Evolutionary conservation across 2,329 filamentous ascomycete species (phyloP).

Genomic region (Botrytis byssoidea): DNA sequence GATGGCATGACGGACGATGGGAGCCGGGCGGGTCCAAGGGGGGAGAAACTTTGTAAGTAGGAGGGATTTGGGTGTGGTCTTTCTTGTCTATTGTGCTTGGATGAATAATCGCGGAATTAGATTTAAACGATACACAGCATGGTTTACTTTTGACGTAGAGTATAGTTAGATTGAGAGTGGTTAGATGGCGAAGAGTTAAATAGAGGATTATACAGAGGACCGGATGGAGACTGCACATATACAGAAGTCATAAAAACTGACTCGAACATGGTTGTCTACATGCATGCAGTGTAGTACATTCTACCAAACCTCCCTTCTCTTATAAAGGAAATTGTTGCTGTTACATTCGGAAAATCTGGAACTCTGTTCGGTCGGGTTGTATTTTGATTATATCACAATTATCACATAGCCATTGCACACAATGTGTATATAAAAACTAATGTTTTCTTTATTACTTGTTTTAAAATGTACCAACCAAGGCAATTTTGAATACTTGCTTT

Average conservation of each 20-base stretch:
- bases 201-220: background rate
- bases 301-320: background rate
- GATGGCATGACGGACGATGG: slow-evolving; percentile 38
- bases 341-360: background rate
- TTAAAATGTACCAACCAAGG: slow-evolving; percentile 16
- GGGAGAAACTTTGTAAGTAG: slow-evolving; percentile 28
- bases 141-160: background rate
- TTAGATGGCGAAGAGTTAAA: background rate
- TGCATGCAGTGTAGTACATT: background rate
- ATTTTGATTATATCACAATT: background rate
- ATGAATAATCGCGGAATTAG: background rate
- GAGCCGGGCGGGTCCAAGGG: slow-evolving; percentile 33
- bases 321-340: no score
- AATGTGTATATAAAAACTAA: background rate
- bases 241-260: background rate
- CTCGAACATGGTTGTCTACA: background rate
- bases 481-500: slow-evolving; percentile 19
- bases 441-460: slow-evolving; percentile 17
- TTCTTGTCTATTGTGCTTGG: background rate
- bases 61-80: background rate
- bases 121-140: background rate
- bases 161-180: background rate
- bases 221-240: background rate
- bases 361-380: no score
- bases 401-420: background rate